Evolutionary conservation across 345 rosid species (phyloP).

Genomic region (Citropsis articulata): DNA sequence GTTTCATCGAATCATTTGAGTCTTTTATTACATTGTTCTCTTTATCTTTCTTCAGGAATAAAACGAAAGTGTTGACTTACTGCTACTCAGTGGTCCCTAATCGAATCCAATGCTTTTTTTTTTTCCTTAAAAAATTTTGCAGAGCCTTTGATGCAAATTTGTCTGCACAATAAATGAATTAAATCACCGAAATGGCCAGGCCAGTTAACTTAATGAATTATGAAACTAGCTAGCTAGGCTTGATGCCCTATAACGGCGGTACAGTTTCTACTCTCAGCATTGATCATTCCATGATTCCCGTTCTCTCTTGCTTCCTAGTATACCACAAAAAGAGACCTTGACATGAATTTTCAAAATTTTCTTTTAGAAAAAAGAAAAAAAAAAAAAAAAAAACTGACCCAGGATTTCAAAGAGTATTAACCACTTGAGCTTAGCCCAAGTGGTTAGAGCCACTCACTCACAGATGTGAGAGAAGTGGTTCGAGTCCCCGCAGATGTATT

Average conservation of each 20-base stretch:
- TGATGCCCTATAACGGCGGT: constrained; percentile 2
- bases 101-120: constrained; percentile 21
- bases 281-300: background rate
- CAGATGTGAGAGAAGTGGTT: too few species aligned
- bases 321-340: background rate
- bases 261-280: background rate
- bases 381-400: background rate
- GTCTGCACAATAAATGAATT: background rate
- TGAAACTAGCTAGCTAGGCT: constrained; percentile 11
- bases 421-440: too few species aligned
- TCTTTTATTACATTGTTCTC: background rate
- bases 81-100: constrained; percentile 4
- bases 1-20: constrained; percentile 11
- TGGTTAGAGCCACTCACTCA: too few species aligned
- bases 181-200: background rate
- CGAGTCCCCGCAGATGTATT: too few species aligned
- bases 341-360: too few species aligned
- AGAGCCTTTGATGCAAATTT: constrained; percentile 3
- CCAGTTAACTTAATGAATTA: background rate
- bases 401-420: background rate
- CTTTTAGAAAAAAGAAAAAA: background rate
- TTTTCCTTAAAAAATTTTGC: background rate
- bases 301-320: constrained; percentile 12
- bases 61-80: constrained; percentile 21
- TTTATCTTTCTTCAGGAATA: background rate